These are phyloP conservation scores for Pleurotus platypus DNA, from an alignment of 768 basidiomycete species.

Conservation along the genomic window DNA sequence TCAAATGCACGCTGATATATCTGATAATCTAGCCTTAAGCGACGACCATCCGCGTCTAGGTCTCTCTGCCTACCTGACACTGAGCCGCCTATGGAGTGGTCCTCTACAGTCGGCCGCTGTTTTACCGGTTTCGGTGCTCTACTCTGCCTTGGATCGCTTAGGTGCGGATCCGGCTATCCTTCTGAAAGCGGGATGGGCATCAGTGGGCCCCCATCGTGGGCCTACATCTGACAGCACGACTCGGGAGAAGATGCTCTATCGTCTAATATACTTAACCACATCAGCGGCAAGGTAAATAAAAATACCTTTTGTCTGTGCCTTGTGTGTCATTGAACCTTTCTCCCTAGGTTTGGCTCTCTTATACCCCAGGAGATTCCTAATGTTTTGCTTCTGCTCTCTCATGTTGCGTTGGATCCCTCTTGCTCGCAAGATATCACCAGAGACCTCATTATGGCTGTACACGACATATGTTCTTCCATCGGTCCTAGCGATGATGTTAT, in stretches of 20 bases:
- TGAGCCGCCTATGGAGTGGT: conserved; percentile 29
- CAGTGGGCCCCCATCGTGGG: conserved; percentile 5
- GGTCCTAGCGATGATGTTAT: conserved; percentile 25
- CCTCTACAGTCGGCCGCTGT: conserved; percentile 15
- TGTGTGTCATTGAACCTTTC: conserved; percentile 6
- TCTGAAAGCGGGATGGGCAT: conserved; percentile 24
- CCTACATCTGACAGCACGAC: conserved; percentile 12
- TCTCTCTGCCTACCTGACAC: conserved; percentile 25
- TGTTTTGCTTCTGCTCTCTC: conserved; percentile 44
- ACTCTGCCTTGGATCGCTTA: conserved; percentile 35
- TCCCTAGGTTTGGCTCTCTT: conserved; percentile 29
- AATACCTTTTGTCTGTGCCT: not conserved
- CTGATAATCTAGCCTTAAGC: conserved; percentile 25
- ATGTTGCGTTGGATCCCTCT: conserved; percentile 54
- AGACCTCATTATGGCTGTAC: conserved; percentile 44
- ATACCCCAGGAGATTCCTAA: conserved; percentile 39
- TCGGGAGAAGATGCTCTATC: conserved; percentile 31
- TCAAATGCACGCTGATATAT: not conserved
- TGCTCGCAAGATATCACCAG: conserved; percentile 39
- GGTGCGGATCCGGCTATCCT: conserved; percentile 39
- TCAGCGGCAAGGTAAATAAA: conserved; percentile 38
- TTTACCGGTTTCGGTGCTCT: conserved; percentile 31
- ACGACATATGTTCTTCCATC: conserved; percentile 41
- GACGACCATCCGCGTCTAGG: conserved; percentile 14
- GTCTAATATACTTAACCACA: conserved; percentile 38